Evolutionary conservation across 1,139 yeast genomes (phyloP), one percentile per base, ranked within the genome.

Genomic region (Diutina sp.): DNA sequence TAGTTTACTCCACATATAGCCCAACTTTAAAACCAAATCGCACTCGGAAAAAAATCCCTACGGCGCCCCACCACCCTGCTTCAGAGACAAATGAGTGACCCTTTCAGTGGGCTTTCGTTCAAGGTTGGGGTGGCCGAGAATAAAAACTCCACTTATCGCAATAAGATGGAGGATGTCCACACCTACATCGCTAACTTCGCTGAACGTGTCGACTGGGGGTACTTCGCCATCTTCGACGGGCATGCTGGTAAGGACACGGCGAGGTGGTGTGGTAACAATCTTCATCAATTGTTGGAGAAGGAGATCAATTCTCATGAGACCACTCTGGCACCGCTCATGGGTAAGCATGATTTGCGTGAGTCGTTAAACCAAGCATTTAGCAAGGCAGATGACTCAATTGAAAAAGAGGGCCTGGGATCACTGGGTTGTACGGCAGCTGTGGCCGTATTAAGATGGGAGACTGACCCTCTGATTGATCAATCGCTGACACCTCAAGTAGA

Each of bases 391-490:
- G 74, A 77, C 50, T 73, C 82, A 62, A 84, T 93, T 57, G 80
- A 78, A 55, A 74, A 80, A 57, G 82, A 83, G 53, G 76, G 77
- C 56, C 77, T 71, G 60, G 93, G 86, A 18, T 82, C 81, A 57
- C 82, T 95, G 58, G 99, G 99, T 0, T 85, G 95, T 63, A 95
- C 99, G 0, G 99, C 97, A 0, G 97, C 96, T 0, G 97, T 91
- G 29, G 97, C 97, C 1, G 84, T 93, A 0, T 70, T 90, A 58
- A 75, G 96, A 58, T 90, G 97, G 97, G 97, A 91, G 59, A 61
- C 66, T 6, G 50, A 50, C 28, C 53, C 53, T 8, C 14, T 8
- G 21, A 30, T 32, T 4, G 44, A 32, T 12, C 44, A 50, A 12
- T 8, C 41, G 28, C 14, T 16, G n/a, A 16, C 9, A 1, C n/a